phyloP scores from a whole-genome alignment of 768 basidiomycete genomes.

The Naganishia friedmannii region DNA sequence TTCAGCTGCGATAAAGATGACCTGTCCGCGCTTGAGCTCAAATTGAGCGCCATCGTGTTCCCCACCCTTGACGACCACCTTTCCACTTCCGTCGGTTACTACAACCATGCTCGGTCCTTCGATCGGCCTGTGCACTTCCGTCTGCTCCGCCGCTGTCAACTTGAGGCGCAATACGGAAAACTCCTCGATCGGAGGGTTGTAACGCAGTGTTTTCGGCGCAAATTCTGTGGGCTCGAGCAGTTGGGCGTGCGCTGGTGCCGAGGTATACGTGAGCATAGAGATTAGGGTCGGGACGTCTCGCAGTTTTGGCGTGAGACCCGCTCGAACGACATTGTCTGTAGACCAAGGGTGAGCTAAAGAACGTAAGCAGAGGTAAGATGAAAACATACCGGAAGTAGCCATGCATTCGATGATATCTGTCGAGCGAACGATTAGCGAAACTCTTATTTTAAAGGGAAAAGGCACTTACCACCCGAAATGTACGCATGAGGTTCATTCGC shows the following conservation, averaged over 20 bases:
- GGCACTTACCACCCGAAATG: slow-evolving; percentile 73
- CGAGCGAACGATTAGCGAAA: not conserved
- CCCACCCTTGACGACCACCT: slow-evolving; percentile 48
- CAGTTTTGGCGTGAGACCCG: slow-evolving; percentile 93
- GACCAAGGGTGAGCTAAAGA: not conserved
- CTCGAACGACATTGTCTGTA: slow-evolving; percentile 91
- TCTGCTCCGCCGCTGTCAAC: slow-evolving; percentile 54
- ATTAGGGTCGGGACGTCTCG: slow-evolving; percentile 90
- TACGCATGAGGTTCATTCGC: slow-evolving; percentile 98
- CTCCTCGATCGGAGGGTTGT: slow-evolving; percentile 89
- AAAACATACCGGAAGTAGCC: slow-evolving; percentile 70
- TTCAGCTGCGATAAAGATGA: slow-evolving; percentile 77
- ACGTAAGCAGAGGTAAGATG: not conserved
- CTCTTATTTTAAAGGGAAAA: not conserved
- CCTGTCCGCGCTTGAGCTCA: slow-evolving; percentile 65
- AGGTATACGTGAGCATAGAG: slow-evolving; percentile 76
- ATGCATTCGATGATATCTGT: slow-evolving; percentile 97
- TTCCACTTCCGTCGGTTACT: slow-evolving; percentile 67
- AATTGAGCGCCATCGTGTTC: slow-evolving; percentile 23
- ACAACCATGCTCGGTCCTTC: slow-evolving; percentile 83
- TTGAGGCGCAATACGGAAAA: slow-evolving; percentile 76
- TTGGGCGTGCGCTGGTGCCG: slow-evolving; percentile 68
- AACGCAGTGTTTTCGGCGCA: slow-evolving; percentile 58
- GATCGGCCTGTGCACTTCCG: slow-evolving; percentile 59
- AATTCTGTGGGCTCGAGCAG: slow-evolving; percentile 64